Conservation (phyloP, 106 monocot species). For the Phalaenopsis equestris region DNA sequence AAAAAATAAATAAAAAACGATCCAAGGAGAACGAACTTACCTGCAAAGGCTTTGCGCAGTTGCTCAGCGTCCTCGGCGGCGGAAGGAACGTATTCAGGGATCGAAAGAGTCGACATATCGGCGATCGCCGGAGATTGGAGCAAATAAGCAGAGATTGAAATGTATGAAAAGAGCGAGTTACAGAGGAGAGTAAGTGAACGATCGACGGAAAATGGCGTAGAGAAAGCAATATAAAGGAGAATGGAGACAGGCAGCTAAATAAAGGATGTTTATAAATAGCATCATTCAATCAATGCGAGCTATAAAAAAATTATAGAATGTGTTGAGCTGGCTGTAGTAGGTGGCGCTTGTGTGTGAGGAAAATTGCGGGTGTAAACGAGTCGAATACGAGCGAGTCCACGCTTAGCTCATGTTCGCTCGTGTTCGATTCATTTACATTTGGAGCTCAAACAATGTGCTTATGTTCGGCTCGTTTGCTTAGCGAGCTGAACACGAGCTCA, state of each 20-base stretch:
- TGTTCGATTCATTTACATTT: no score
- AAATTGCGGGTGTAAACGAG: no score
- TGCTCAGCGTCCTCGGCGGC: conserved; percentile 56
- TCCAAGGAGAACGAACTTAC: conserved; percentile 11
- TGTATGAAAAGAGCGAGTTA: no score
- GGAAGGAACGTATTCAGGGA: conserved; percentile 37
- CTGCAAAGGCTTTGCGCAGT: conserved; percentile 62
- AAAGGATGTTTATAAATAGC: not conserved
- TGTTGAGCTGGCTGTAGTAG: no score
- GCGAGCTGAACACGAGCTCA: no score
- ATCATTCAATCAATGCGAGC: not conserved
- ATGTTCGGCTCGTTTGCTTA: no score
- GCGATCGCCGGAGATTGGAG: not conserved
- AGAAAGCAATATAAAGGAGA: not conserved
- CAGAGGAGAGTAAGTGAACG: not conserved
- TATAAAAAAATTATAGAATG: not conserved
- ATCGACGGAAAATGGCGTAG: not conserved
- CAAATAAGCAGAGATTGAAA: not conserved
- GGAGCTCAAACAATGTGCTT: no score
- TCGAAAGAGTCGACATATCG: conserved; percentile 49
- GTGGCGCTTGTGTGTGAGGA: no score
- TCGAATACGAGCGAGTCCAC: no score
- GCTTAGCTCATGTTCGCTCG: no score
- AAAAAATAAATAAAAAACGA: not conserved
- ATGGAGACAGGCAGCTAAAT: not conserved